Percentiles rank a stretch among this genome's conserved stretches.
phyloP scores from a whole-genome alignment of 2,329 filamentous ascomycete species.

The Neopestalotiopsis sp. region DNA sequence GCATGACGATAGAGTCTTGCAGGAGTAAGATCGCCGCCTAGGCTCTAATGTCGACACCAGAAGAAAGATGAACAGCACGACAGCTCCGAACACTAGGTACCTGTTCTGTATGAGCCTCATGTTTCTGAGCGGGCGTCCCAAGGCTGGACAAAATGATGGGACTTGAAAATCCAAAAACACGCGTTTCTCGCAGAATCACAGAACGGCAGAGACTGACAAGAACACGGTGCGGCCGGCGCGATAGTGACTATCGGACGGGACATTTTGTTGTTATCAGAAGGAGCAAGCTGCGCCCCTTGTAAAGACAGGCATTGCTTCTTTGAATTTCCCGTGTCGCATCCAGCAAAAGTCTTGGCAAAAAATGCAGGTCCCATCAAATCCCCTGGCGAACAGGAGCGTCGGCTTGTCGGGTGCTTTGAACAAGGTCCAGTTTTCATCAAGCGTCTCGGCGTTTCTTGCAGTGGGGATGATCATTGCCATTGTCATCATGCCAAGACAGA shows the following conservation, averaged over 20 bases:
- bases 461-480: not conserved
- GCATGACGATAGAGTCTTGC: conserved; percentile 33
- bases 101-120: conserved; percentile 24
- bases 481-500: not conserved
- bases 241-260: too few relatives aligned
- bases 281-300: too few relatives aligned
- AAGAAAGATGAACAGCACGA: conserved; percentile 27
- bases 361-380: not conserved
- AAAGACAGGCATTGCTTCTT: too few relatives aligned
- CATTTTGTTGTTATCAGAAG: too few relatives aligned
- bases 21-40: conserved; percentile 33
- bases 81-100: conserved; percentile 23
- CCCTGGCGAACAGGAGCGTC: not conserved
- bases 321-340: too few relatives aligned
- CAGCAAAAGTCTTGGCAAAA: not conserved
- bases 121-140: not conserved
- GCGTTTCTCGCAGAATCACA: too few relatives aligned
- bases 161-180: not conserved
- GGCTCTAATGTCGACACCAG: conserved; percentile 32
- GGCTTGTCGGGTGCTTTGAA: not conserved
- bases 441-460: not conserved
- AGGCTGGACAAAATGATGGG: not conserved
- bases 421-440: conserved; percentile 3
- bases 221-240: too few relatives aligned
- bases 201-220: too few relatives aligned